Evolutionary conservation across 2,329 filamentous ascomycete species (phyloP).

Genomic region (Cercospora beticola): DNA sequence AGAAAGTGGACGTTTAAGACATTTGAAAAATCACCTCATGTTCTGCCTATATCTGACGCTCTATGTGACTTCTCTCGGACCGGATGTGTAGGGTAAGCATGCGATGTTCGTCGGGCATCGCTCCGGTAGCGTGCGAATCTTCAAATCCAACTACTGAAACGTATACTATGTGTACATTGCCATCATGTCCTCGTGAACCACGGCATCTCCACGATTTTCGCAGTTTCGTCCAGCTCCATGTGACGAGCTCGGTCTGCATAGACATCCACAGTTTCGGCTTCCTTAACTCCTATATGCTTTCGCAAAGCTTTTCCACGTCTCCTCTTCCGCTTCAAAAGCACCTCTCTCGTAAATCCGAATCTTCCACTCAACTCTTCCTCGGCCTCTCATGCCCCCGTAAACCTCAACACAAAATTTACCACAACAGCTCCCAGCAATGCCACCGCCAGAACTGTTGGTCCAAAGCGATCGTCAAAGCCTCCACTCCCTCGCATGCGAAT

Average conservation of each 20-base stretch:
- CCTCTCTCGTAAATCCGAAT: background rate
- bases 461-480: slow-evolving; percentile 94
- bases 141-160: background rate
- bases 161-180: background rate
- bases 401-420: slow-evolving; percentile 89
- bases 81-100: background rate
- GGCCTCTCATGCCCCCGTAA: slow-evolving; percentile 40
- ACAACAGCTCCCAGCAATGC: slow-evolving; percentile 85
- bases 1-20: background rate
- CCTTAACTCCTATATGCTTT: background rate
- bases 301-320: background rate
- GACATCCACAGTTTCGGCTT: background rate
- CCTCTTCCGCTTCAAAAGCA: background rate
- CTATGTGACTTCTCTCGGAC: background rate
- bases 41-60: background rate
- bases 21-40: background rate
- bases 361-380: background rate
- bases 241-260: background rate
- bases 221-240: background rate
- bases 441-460: slow-evolving; percentile 85
- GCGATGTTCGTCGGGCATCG: background rate
- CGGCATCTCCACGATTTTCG: background rate
- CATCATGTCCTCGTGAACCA: background rate
- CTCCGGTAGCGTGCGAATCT: background rate
- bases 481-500: slow-evolving; percentile 89